These are phyloP conservation scores for Ammopiptanthus mongolicus DNA, from an alignment of 306 rosid genomes.

Conservation along the genomic window DNA sequence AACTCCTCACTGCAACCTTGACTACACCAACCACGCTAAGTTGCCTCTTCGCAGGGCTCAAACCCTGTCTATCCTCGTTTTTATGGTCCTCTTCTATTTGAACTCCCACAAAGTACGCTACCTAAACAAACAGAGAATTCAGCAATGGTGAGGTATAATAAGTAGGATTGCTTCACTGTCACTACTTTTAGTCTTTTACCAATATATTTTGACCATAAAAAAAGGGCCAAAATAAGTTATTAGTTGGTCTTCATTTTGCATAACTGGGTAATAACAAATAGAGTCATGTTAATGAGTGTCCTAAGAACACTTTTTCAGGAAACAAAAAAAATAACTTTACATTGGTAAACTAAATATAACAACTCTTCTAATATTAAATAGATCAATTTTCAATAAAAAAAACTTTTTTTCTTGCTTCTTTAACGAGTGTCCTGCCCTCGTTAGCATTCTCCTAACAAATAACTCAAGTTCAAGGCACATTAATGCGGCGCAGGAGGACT, in stretches of 20 bases:
- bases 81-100: conserved; percentile 65
- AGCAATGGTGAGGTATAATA: not conserved
- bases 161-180: not conserved
- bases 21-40: conserved; percentile 80
- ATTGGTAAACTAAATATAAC: too few species aligned
- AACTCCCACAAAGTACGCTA: conserved; percentile 84
- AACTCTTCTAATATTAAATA: too few species aligned
- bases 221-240: not conserved
- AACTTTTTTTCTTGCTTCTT: too few species aligned
- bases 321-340: too few species aligned
- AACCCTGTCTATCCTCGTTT: conserved; percentile 41
- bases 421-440: too few species aligned
- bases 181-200: not conserved
- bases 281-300: too few species aligned
- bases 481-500: conserved; percentile 13
- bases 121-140: conserved; percentile 38
- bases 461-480: not conserved
- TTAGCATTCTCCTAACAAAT: too few species aligned
- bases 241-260: not conserved
- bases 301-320: too few species aligned
- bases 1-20: conserved; percentile 80
- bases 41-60: conserved; percentile 72
- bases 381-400: too few species aligned
- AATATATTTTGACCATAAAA: not conserved
- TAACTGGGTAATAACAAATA: not conserved